Base-by-base conservation (phyloP, 179 eudicot genomes). In the Heliamphora pulchella region DNA sequence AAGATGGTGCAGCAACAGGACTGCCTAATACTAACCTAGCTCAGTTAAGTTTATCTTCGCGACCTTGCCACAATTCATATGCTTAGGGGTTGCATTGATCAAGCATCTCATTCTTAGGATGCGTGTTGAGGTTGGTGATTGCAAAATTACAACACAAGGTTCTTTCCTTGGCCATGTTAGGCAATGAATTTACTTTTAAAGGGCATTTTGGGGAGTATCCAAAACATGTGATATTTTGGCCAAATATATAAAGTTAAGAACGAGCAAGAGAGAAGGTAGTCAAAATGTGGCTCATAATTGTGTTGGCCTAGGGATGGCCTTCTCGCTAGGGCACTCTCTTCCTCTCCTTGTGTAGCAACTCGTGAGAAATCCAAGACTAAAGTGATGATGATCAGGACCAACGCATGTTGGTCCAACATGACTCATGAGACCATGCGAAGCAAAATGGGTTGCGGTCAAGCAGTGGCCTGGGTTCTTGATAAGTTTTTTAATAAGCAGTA, bases 1-100 rank as follows among this genome's bases (percentile, higher is more conserved):
- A 69, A 69, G 53, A 20, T 44, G 10, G 53, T 5, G 73, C 53
- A 69, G 73, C 53, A 69, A 48, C 53, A 43, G 73, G 73, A 69
- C 7, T 6, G 15, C 10, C 44, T 47, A 68, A 47, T 67, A 67
- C 71, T 44, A 68, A 14, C n/a, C 51, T 14, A 41, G 20, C 51
- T 68, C 51, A 5, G 15, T 47, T 15, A 47, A 47, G 41, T 69
- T 44, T 15, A 69, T 17, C 48, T 0, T 44, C 31, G 31, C 31
- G 31, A 31, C 31, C 31, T 31, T 44, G 51, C 53, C 54, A 18
- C 54, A n/a, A 3, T 70, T 44, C 22, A 69, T 15, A 17, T 43
- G 1, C 31, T 70, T 17, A 0, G 13, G 54, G 53, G 22, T 46
- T 20, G 53, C 46, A 50, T 17, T 15, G 13, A 53, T 44, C 7